Base-by-base conservation (phyloP, 192 early-diverging fungal genomes). In the Entrophospora sp. region DNA sequence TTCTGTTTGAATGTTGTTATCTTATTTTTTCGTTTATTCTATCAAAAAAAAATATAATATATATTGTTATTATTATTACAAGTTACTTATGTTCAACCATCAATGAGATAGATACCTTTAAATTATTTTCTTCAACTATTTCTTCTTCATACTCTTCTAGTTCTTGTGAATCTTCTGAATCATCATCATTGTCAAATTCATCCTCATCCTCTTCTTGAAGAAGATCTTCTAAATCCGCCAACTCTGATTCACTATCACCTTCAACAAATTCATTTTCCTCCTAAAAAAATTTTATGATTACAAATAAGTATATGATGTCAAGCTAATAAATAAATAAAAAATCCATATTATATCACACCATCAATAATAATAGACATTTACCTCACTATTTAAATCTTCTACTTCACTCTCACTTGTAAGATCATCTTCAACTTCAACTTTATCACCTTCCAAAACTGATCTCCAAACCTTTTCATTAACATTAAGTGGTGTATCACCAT, bases 401-500 rank as follows among this genome's bases (percentile, higher is more conserved):
- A 84, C 79, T 32, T 81, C 79, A 62, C 91, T 90, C 28, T 88
- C 88, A 44, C 91, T 85, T 14, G 82, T 85, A 4, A 85, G 81
- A 45, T 88, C 86, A 20, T 87, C 83, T 60, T 88, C 88, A 27
- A 77, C 79, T 58, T 81, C 85, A 4, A 85, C 73, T 43, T 86
- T 77, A 64, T 92, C 87, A 35, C 83, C 79, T 43, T 92, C 90
- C 65, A 98, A 71, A 16, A 94, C 89, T 73, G 91, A 86, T 68
- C 81, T 84, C 88, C 96, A 98, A 18, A 92, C 89, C 34, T 82
- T 77, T 72, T 94, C 86, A 65, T 88, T 87, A 69, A 93, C 92
- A 73, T 98, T 98, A 51, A 98, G 82, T n/a, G 95, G 94, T 36
- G 84, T 89, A 69, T 98, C 96, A 43, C 90, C 96, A 74, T 98